Percentiles rank a stretch among this genome's conserved stretches.
Evolutionary conservation across 1,139 yeast species (phyloP).

Genomic region (Candida sp.): DNA sequence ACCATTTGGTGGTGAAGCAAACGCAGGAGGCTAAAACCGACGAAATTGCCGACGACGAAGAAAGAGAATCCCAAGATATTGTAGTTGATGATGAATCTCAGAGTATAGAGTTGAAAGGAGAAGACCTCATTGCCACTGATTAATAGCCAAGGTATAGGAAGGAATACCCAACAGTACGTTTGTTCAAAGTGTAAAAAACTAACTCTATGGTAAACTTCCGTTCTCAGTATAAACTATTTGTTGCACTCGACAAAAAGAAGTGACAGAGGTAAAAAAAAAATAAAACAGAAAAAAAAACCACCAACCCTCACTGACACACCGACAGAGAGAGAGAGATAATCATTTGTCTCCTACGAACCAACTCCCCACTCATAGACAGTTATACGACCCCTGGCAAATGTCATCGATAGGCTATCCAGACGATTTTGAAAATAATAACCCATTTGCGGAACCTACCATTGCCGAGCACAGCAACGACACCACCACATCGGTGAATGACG

Average conservation of each 20-base stretch:
- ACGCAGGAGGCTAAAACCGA: slow-evolving; percentile 4
- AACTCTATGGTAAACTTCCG: too few relatives aligned
- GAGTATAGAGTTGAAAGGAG: background rate
- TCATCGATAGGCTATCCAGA: slow-evolving; percentile 66
- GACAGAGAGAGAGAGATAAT: background rate
- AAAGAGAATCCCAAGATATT: background rate
- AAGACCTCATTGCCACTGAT: background rate
- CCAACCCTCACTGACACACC: background rate
- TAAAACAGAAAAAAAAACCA: background rate
- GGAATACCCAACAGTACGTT: too few relatives aligned
- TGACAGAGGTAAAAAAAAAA: too few relatives aligned
- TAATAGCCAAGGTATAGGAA: background rate
- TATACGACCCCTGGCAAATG: slow-evolving; percentile 28
- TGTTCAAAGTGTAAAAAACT: too few relatives aligned
- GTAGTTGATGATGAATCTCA: background rate
- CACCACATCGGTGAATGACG: slow-evolving; percentile 2
- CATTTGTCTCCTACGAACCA: background rate
- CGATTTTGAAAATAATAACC: slow-evolving; percentile 69
- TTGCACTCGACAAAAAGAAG: background rate
- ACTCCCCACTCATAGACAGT: background rate
- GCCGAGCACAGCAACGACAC: background rate
- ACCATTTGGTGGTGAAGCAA: slow-evolving; percentile 13
- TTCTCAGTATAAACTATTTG: too few relatives aligned
- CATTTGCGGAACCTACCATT: slow-evolving; percentile 47
- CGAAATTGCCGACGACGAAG: background rate